These are phyloP conservation scores for Salix arbutifolia DNA, from an alignment of 345 rosid genomes.

Conservation along the genomic window DNA sequence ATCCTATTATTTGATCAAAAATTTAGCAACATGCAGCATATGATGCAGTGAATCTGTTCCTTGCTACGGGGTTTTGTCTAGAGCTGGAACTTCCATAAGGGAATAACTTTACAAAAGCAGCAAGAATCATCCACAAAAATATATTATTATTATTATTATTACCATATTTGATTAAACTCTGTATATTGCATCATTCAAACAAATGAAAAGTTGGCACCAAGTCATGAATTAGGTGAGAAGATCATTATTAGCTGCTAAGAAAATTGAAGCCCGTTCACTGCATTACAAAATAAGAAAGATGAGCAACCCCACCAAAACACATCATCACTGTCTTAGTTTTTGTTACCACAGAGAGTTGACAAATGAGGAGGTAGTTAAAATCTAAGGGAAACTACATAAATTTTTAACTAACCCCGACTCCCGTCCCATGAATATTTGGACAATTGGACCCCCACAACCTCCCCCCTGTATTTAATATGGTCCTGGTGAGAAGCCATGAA, in stretches of 20 bases:
- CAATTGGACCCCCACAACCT: conserved; percentile 12
- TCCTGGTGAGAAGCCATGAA: conserved; percentile 11
- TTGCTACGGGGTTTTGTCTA: neutral
- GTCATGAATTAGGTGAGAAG: conserved; percentile 25
- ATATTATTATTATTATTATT: neutral
- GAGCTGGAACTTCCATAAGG: conserved; percentile 1
- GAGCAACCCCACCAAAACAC: conserved; percentile 8
- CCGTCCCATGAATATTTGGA: no score
- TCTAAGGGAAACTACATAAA: neutral
- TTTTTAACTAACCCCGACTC: neutral
- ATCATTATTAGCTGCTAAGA: neutral
- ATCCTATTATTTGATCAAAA: conserved; percentile 1
- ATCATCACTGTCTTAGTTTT: neutral
- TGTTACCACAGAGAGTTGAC: conserved; percentile 17
- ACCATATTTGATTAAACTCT: neutral
- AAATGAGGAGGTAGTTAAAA: conserved; percentile 13
- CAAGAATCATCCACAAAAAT: neutral
- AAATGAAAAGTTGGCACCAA: neutral
- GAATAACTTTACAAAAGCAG: conserved; percentile 15
- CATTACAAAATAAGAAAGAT: neutral
- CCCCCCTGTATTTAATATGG: conserved; percentile 10
- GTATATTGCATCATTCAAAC: neutral
- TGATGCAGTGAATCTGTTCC: conserved; percentile 8
- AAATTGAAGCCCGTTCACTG: neutral
- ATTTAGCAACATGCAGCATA: neutral